These are phyloP conservation scores for Didymellaceae sp. DNA, from an alignment of 2,329 filamentous ascomycete genomes.

Conservation along the genomic window DNA sequence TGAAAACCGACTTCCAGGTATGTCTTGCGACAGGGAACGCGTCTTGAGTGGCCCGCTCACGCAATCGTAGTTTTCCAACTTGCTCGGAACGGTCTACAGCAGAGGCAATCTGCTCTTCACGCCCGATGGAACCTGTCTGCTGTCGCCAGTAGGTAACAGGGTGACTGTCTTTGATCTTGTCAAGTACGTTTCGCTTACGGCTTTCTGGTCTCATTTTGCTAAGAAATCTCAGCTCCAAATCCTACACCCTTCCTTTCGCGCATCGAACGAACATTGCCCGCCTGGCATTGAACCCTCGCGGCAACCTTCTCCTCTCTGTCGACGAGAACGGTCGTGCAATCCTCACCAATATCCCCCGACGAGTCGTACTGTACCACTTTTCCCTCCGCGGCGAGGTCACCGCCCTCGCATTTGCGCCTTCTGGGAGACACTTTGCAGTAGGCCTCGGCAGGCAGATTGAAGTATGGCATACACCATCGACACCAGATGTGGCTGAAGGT, in stretches of 20 bases:
- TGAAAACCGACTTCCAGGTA: slow-evolving; percentile 99
- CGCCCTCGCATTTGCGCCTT: slow-evolving; percentile 87
- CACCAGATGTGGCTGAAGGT: slow-evolving; percentile 80
- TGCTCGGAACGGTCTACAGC: slow-evolving; percentile 97
- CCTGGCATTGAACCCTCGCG: slow-evolving; percentile 85
- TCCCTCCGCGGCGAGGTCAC: slow-evolving; percentile 87
- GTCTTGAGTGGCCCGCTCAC: slow-evolving; percentile 31
- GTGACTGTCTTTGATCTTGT: slow-evolving; percentile 96
- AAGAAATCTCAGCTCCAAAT: slow-evolving; percentile 72
- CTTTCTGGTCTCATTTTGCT: not conserved
- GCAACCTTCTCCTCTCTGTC: slow-evolving; percentile 89
- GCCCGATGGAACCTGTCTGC: slow-evolving; percentile 92
- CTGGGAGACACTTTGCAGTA: slow-evolving; percentile 88
- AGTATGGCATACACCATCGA: slow-evolving; percentile 94
- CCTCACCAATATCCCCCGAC: slow-evolving; percentile 84
- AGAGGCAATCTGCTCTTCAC: slow-evolving; percentile 97
- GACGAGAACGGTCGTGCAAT: slow-evolving; percentile 96
- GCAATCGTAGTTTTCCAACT: slow-evolving; percentile 89
- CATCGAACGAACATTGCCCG: slow-evolving; percentile 92
- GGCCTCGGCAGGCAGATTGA: slow-evolving; percentile 87
- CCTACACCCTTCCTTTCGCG: slow-evolving; percentile 83
- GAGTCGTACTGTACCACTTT: slow-evolving; percentile 90
- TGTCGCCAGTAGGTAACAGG: slow-evolving; percentile 94
- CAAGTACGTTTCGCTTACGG: slow-evolving; percentile 67
- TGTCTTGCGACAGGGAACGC: slow-evolving; percentile 28